A percentile compares a stretch with the other conserved stretches of the same genome.
Conservation (phyloP, 805 yeast species). For the Helenozyma rhizophorensis region DNA sequence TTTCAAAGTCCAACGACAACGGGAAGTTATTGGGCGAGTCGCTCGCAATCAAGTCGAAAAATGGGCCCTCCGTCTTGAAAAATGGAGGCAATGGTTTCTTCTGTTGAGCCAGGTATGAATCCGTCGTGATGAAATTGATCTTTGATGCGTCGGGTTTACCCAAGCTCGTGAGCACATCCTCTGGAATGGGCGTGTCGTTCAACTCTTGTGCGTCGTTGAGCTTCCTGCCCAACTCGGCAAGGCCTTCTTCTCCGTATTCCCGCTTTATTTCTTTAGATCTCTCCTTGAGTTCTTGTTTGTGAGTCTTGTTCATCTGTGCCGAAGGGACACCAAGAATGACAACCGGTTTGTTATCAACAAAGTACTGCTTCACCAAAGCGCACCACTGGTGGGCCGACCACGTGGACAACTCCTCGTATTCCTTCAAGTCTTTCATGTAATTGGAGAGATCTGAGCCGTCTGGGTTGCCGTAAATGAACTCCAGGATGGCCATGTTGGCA, state of each 20-base stretch:
- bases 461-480: conserved; percentile 71
- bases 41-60: conserved; percentile 12
- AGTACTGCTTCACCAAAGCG: conserved; percentile 43
- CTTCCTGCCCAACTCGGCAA: conserved; percentile 44
- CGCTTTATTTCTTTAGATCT: conserved; percentile 46
- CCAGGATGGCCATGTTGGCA: conserved; percentile 65
- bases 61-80: conserved; percentile 22
- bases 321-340: conserved; percentile 75
- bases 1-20: conserved; percentile 72
- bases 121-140: conserved; percentile 67
- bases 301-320: conserved; percentile 45
- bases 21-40: conserved; percentile 51
- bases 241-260: conserved; percentile 57
- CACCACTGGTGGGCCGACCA: conserved; percentile 77
- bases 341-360: conserved; percentile 60
- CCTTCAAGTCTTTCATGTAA: conserved; percentile 54
- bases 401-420: conserved; percentile 49
- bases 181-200: conserved; percentile 79
- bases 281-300: conserved; percentile 49
- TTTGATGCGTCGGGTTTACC: conserved; percentile 70
- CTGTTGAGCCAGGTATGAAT: conserved; percentile 50
- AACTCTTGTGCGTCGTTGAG: conserved; percentile 58
- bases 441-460: conserved; percentile 54
- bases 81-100: too few species aligned
- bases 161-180: conserved; percentile 55